Conservation (phyloP, 1,139 yeast species). For the Blastobotrys capitulatus region DNA sequence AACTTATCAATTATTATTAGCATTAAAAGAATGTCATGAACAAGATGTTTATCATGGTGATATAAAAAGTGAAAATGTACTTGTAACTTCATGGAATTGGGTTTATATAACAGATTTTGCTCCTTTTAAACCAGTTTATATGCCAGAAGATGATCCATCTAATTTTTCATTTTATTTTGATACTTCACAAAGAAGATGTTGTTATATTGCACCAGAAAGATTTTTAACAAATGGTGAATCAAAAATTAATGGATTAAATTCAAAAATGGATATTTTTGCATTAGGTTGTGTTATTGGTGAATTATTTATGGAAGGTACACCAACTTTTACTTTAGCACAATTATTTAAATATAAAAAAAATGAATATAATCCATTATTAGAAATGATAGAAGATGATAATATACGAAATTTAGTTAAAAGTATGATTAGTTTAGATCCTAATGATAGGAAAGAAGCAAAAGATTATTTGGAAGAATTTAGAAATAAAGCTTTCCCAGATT, state of each 20-base stretch:
- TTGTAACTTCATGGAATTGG: conserved; percentile 92
- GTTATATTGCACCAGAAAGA: conserved; percentile 94
- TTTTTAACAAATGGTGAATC: conserved; percentile 42
- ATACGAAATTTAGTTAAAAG: conserved; percentile 51
- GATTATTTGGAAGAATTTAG: conserved; percentile 47
- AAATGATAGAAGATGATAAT: conserved; percentile 46
- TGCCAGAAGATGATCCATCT: conserved; percentile 95
- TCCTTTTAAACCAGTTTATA: conserved; percentile 70
- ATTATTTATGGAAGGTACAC: conserved; percentile 76
- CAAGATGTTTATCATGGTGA: conserved; percentile 77
- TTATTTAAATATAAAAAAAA: conserved; percentile 73
- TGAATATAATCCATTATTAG: conserved; percentile 59
- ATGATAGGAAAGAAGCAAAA: conserved; percentile 50
- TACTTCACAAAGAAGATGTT: conserved; percentile 76
- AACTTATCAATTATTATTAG: conserved; percentile 66
- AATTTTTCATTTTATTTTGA: conserved; percentile 90
- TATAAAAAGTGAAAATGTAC: conserved; percentile 79
- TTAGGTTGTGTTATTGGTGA: conserved; percentile 93
- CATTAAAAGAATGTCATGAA: conserved; percentile 59
- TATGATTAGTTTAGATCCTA: conserved; percentile 63
- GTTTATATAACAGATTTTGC: conserved; percentile 77
- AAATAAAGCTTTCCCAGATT: conserved; percentile 57
- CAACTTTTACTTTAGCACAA: conserved; percentile 81
- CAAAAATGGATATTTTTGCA: conserved; percentile 82
- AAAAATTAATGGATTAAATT: conserved; percentile 39